Percentiles rank a stretch among this genome's conserved stretches.
These are phyloP conservation scores for Strobilomyces dryophilus DNA, from an alignment of 768 basidiomycete genomes.

Conservation along the genomic window DNA sequence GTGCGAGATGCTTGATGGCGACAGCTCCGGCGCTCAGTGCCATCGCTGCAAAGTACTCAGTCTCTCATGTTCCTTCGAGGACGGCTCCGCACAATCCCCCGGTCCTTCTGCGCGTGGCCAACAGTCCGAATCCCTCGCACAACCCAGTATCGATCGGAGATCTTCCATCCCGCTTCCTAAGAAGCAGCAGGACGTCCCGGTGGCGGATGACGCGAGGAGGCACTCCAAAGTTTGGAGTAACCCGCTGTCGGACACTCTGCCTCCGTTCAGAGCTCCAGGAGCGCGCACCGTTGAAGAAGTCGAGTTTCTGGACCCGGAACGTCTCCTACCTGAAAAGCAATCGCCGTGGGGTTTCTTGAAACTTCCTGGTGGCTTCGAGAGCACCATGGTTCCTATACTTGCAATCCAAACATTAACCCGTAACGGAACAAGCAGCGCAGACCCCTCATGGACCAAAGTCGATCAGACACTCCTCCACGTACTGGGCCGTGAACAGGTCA, in stretches of 20 bases:
- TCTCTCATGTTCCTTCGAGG: slow-evolving; percentile 45
- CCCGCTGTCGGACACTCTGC: slow-evolving; percentile 8
- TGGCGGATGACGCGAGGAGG: slow-evolving; percentile 21
- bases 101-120: slow-evolving; percentile 14
- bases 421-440: slow-evolving; percentile 18
- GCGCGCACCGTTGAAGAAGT: slow-evolving; percentile 23
- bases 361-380: slow-evolving; percentile 37
- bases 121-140: slow-evolving; percentile 19
- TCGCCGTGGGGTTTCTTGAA: slow-evolving; percentile 39
- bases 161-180: slow-evolving; percentile 20
- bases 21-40: slow-evolving; percentile 35
- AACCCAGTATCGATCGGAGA: slow-evolving; percentile 21
- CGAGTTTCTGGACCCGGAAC: slow-evolving; percentile 32
- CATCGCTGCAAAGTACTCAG: slow-evolving; percentile 49
- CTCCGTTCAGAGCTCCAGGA: slow-evolving; percentile 18
- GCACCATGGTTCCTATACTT: slow-evolving; percentile 43
- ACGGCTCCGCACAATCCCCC: slow-evolving; percentile 17
- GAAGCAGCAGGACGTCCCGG: slow-evolving; percentile 14
- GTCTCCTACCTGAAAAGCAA: slow-evolving; percentile 33
- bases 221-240: slow-evolving; percentile 20
- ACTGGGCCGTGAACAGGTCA: slow-evolving; percentile 33
- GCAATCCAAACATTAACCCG: slow-evolving; percentile 41
- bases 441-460: slow-evolving; percentile 21
- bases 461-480: slow-evolving; percentile 30
- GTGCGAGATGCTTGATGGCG: slow-evolving; percentile 46